Evolutionary conservation across 768 basidiomycete species (phyloP), one percentile per base, ranked within the genome.

Genomic region (Russula sp.): DNA sequence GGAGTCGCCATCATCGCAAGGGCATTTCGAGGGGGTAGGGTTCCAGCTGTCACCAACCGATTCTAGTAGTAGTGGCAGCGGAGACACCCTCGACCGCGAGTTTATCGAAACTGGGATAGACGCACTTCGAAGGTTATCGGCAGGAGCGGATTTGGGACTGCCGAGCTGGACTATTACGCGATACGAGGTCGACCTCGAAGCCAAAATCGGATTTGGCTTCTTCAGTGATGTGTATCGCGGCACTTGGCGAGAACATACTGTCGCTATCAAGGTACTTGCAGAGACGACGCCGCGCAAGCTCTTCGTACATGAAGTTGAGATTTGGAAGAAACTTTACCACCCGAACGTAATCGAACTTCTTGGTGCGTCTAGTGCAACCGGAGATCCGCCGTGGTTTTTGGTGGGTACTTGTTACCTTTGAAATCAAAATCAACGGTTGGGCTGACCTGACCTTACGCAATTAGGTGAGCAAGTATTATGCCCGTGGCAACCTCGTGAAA

Each of bases 211-310:
- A 5, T 70, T 84, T 22, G 90, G 91, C 0, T 86, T 83, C 74
- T 90, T 91, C 76, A 88, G 88, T 14, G 83, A 87, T 60, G 89
- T 93, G 8, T 92, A 87, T 74, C 78, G 79, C n/a, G 92, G 90
- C 0, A 80, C 75, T 13, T 94, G 92, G 90, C 79, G 83, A 40
- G 81, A 79, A 3, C 78, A 79, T 24, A 77, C 78, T 0, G 90
- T 91, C 8, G 86, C 88, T 4, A 80, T 91, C 78, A 92, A 92
- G 74, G 83, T 89, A 3, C 76, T 92, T 16, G 81, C 84, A 2
- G 80, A 82, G 55, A 79, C 79, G 42, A 85, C 87, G 1, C 84
- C 86, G 2, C 78, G 80, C 49, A 75, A 81, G 36, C 76, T 90
- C 6, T 94, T 94, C 75, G 73, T 86, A 24, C 82, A 81, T 59